Percentiles rank a stretch among this genome's conserved stretches.
Evolutionary conservation across 208 protist genomes (phyloP).

Genomic region (Trypanosoma congolense): DNA sequence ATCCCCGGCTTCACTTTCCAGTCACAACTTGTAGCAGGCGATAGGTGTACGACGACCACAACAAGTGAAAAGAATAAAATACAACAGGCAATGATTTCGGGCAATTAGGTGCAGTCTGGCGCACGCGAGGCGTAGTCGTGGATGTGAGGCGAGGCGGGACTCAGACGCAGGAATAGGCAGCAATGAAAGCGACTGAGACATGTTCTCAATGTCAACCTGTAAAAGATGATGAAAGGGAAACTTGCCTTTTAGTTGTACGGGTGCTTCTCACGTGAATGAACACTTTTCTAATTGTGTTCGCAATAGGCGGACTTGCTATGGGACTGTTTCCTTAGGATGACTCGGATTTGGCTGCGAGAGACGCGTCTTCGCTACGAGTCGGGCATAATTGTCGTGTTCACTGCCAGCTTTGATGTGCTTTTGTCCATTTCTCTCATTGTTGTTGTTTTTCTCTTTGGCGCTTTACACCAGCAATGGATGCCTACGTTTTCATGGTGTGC

Average conservation of each 20-base stretch:
- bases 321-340: slow-evolving; percentile 16
- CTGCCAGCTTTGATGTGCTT: slow-evolving; percentile 14
- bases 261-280: slow-evolving; percentile 23
- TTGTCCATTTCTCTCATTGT: slow-evolving; percentile 10
- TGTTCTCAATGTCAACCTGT: not conserved
- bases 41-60: no score
- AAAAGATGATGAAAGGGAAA: not conserved
- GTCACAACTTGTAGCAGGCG: no score
- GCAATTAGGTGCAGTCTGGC: no score
- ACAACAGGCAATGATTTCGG: no score
- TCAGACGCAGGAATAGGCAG: no score
- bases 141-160: no score
- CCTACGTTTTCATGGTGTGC: slow-evolving; percentile 15
- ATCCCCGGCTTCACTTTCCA: no score
- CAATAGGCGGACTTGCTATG: slow-evolving; percentile 18
- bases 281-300: slow-evolving; percentile 11
- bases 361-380: slow-evolving; percentile 16
- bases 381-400: slow-evolving; percentile 15
- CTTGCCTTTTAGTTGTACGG: slow-evolving; percentile 10
- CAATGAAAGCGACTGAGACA: no score
- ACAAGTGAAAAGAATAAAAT: no score
- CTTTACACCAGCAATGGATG: slow-evolving; percentile 19
- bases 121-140: no score
- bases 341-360: slow-evolving; percentile 9
- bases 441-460: slow-evolving; percentile 22